phyloP scores from a whole-genome alignment of 208 protist genomes.

The Porcisia hertigi region DNA sequence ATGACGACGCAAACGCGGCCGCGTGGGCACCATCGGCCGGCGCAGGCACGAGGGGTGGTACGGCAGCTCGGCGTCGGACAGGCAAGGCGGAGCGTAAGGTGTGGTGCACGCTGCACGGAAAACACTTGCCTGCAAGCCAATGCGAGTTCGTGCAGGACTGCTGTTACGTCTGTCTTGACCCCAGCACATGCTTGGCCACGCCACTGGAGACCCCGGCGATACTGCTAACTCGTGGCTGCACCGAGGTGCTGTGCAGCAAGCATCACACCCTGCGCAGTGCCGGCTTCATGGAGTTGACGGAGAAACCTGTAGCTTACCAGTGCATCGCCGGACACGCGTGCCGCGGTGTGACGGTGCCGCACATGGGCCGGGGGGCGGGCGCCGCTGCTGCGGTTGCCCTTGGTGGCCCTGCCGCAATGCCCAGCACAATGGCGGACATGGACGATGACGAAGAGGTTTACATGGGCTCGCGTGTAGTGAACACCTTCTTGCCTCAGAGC shows the following conservation, averaged over 20 bases:
- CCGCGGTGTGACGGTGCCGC: conserved; percentile 47
- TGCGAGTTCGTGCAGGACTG: conserved; percentile 71
- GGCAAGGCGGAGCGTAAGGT: conserved; percentile 50
- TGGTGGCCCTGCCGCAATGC: conserved; percentile 6
- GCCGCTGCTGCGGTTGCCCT: conserved; percentile 4
- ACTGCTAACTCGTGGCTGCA: conserved; percentile 46
- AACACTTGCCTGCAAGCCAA: conserved; percentile 51
- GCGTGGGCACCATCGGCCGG: conserved; percentile 30
- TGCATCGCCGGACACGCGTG: conserved; percentile 73
- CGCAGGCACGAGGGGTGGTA: background rate
- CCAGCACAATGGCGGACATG: conserved; percentile 14
- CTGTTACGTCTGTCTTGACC: conserved; percentile 79
- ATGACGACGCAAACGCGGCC: conserved; percentile 27
- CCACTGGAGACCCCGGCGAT: conserved; percentile 66
- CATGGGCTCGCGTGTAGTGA: conserved; percentile 19
- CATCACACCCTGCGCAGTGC: conserved; percentile 75
- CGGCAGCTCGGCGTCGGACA: conserved; percentile 21
- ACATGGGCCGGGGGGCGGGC: conserved; percentile 14
- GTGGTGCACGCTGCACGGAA: conserved; percentile 85
- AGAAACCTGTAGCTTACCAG: conserved; percentile 64
- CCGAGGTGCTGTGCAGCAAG: conserved; percentile 72
- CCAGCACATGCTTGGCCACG: conserved; percentile 72
- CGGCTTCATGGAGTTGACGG: conserved; percentile 73
- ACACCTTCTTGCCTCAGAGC: conserved; percentile 32
- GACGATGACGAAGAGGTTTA: conserved; percentile 34